Conservation (phyloP, 2,329 filamentous ascomycete genomes). For the Colletotrichum sidae region DNA sequence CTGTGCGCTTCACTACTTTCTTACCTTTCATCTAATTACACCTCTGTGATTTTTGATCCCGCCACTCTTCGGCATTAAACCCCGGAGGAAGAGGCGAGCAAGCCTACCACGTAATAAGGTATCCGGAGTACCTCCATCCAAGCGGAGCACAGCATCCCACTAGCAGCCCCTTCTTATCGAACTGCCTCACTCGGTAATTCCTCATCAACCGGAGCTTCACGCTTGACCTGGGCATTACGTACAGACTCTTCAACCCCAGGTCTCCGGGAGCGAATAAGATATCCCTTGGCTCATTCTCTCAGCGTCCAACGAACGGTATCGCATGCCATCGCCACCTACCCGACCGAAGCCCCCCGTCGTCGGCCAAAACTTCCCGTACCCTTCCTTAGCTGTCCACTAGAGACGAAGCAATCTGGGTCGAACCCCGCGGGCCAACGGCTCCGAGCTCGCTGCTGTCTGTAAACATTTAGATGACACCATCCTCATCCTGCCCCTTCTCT, state of each 20-base stretch:
- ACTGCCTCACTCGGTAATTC: constrained; percentile 26
- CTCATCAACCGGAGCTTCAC: background rate
- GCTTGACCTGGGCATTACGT: constrained; percentile 24
- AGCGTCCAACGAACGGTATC: background rate
- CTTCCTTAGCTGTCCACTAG: too few species aligned
- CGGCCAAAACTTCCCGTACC: too few species aligned
- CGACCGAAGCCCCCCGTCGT: too few species aligned
- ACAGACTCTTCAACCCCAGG: constrained; percentile 1
- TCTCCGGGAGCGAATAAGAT: too few species aligned
- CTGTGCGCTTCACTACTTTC: background rate
- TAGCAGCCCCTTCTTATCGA: constrained; percentile 20
- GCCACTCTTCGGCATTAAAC: constrained; percentile 11
- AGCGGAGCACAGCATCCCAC: background rate
- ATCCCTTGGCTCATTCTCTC: too few species aligned
- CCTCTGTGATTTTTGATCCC: constrained; percentile 6
- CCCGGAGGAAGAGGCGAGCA: background rate
- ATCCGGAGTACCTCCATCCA: background rate
- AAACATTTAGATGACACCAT: constrained; percentile 5
- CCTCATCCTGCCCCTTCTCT: background rate
- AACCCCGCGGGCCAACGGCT: background rate
- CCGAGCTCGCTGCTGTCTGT: constrained; percentile 11
- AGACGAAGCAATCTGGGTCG: too few species aligned
- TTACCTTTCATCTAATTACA: background rate
- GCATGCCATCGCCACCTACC: background rate
- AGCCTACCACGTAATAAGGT: too few species aligned